Conservation (phyloP, 495 filamentous ascomycete genomes). For the Aspergillus indologenus region DNA sequence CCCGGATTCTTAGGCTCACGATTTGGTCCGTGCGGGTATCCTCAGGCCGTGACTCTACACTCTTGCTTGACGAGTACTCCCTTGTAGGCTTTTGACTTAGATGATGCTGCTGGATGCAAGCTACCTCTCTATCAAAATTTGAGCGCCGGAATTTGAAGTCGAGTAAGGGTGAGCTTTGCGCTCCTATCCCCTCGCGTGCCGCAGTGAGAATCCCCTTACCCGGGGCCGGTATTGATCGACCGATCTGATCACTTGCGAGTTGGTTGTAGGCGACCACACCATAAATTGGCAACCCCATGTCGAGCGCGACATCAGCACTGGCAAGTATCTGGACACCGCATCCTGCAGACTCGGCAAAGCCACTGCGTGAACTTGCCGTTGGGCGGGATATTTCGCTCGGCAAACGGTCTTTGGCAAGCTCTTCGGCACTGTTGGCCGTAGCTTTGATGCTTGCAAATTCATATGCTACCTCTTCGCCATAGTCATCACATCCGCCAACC, state of each 20-base stretch:
- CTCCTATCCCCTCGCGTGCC: slow-evolving; percentile 69
- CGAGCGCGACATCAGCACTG: slow-evolving; percentile 86
- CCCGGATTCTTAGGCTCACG: slow-evolving; percentile 53
- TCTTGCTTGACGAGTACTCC: not conserved
- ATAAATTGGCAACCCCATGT: slow-evolving; percentile 98
- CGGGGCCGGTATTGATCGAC: slow-evolving; percentile 92
- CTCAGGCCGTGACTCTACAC: not conserved
- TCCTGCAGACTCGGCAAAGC: slow-evolving; percentile 99
- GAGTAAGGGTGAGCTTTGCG: slow-evolving; percentile 82
- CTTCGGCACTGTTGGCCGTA: slow-evolving; percentile 91
- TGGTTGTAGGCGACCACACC: slow-evolving; percentile 89
- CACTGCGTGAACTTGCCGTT: slow-evolving; percentile 89
- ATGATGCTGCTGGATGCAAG: slow-evolving; percentile 35
- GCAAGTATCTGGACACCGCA: slow-evolving; percentile 97
- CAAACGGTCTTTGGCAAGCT: slow-evolving; percentile 88
- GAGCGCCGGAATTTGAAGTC: slow-evolving; percentile 90
- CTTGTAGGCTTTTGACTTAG: not conserved
- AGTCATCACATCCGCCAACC: slow-evolving; percentile 98
- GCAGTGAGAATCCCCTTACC: slow-evolving; percentile 95
- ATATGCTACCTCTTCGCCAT: slow-evolving; percentile 96
- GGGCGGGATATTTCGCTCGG: slow-evolving; percentile 96
- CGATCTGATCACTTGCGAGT: slow-evolving; percentile 97
- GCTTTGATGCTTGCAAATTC: slow-evolving; percentile 99
- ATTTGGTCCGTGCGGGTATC: not conserved
- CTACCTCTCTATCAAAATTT: slow-evolving; percentile 75